Conservation (phyloP, 1,284 basidiomycete genomes). For the Moesziomyces sp. region DNA sequence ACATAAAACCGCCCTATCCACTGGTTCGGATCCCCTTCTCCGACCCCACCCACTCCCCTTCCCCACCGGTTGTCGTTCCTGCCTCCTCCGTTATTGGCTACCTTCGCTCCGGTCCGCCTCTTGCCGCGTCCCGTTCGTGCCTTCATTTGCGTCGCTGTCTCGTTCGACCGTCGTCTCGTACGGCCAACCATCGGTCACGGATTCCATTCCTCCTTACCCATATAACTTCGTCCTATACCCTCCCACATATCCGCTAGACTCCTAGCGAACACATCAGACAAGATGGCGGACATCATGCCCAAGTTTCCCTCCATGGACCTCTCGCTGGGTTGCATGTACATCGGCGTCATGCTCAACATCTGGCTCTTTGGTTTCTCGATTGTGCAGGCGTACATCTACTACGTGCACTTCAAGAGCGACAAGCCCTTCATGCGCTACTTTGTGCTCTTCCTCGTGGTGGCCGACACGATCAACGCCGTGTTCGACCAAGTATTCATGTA, state of each 20-base stretch:
- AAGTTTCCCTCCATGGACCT: constrained; percentile 39
- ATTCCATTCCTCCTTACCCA: neutral
- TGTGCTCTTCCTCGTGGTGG: constrained; percentile 52
- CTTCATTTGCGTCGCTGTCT: too few species aligned
- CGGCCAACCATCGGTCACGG: too few species aligned
- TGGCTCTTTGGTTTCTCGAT: constrained; percentile 60
- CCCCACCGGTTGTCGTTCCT: too few species aligned
- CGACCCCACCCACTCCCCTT: too few species aligned
- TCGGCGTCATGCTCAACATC: constrained; percentile 60
- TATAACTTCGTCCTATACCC: too few species aligned
- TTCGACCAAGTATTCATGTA: constrained; percentile 59
- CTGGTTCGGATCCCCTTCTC: too few species aligned
- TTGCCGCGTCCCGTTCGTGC: too few species aligned
- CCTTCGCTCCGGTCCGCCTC: too few species aligned
- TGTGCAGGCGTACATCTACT: constrained; percentile 62
- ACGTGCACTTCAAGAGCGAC: constrained; percentile 56
- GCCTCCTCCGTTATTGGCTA: too few species aligned
- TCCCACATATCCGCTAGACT: neutral
- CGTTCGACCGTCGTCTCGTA: too few species aligned
- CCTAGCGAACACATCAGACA: constrained; percentile 6
- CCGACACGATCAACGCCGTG: constrained; percentile 53
- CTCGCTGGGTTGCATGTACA: constrained; percentile 59
- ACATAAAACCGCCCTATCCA: too few species aligned
- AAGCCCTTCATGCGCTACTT: constrained; percentile 54
- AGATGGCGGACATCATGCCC: constrained; percentile 29